These are phyloP conservation scores for Kalanchoe fedtschenkoi DNA, from an alignment of 164 flowering plant species.

Conservation along the genomic window DNA sequence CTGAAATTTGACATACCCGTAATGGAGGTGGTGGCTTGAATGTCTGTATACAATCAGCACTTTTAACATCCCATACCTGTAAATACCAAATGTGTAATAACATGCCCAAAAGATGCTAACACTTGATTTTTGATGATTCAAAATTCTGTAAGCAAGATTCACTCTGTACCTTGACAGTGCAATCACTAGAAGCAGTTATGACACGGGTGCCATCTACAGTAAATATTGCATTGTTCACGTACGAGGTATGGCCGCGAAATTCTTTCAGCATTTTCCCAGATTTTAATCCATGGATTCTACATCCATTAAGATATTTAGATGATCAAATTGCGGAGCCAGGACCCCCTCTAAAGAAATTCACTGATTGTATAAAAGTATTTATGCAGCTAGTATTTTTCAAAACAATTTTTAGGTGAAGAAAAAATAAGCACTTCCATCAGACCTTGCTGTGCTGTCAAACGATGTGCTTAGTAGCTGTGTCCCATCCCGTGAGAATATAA, in stretches of 20 bases:
- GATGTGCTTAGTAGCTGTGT: conserved; percentile 92
- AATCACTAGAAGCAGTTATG: conserved; percentile 98
- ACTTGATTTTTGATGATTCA: neutral
- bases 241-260: conserved; percentile 92
- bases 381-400: neutral
- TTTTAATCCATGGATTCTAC: conserved; percentile 90
- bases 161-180: conserved; percentile 75
- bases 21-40: conserved; percentile 96
- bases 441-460: conserved; percentile 98
- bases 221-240: conserved; percentile 90
- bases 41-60: conserved; percentile 87
- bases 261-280: conserved; percentile 93
- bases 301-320: conserved; percentile 9
- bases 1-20: conserved; percentile 39
- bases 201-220: conserved; percentile 84
- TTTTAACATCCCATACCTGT: conserved; percentile 94
- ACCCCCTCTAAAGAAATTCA: neutral
- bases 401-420: neutral
- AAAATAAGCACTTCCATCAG: conserved; percentile 3
- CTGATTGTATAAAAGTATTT: neutral
- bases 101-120: neutral
- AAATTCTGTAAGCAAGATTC: neutral
- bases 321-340: neutral
- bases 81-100: neutral
- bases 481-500: conserved; percentile 92